A percentile compares a stretch with the other conserved stretches of the same genome.
These are phyloP conservation scores for Cornus controversa DNA, from an alignment of 148 eudicot species.

Conservation along the genomic window DNA sequence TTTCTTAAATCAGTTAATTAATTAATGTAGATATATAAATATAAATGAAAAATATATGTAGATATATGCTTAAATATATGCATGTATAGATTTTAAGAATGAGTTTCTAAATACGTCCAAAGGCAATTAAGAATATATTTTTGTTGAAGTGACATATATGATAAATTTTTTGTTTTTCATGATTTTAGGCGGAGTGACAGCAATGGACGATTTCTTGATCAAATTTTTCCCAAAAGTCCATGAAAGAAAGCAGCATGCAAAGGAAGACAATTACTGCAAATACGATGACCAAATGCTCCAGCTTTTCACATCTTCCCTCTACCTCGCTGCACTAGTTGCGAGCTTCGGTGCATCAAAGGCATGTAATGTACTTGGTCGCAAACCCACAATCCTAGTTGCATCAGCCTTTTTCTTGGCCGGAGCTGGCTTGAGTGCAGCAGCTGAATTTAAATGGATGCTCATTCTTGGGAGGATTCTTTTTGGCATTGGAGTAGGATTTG, in stretches of 20 bases:
- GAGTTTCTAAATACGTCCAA: no score
- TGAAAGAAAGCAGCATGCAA: slow-evolving; percentile 26
- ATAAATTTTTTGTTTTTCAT: no score
- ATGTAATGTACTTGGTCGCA: slow-evolving; percentile 37
- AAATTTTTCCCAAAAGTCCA: slow-evolving; percentile 37
- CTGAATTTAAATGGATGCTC: slow-evolving; percentile 42
- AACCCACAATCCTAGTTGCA: slow-evolving; percentile 34
- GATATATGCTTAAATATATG: no score
- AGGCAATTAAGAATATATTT: no score
- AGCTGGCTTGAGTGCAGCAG: slow-evolving; percentile 39
- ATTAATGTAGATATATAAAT: no score
- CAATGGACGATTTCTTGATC: slow-evolving; percentile 41
- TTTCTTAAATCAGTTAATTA: no score
- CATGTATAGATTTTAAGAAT: no score
- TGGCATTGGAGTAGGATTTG: slow-evolving; percentile 78
- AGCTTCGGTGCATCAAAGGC: slow-evolving; percentile 66
- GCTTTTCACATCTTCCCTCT: slow-evolving; percentile 38
- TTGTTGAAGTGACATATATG: no score
- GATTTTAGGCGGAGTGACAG: slow-evolving; percentile 41
- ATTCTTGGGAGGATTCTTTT: slow-evolving; percentile 64
- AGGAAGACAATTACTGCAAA: slow-evolving; percentile 45
- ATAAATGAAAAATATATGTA: no score
- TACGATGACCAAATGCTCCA: slow-evolving; percentile 37
- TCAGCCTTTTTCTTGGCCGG: slow-evolving; percentile 41
- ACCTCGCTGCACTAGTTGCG: slow-evolving; percentile 42